Evolutionary conservation across 1,284 basidiomycete species (phyloP), one percentile per base, ranked within the genome.

Genomic region (Chondrostereum purpureum): DNA sequence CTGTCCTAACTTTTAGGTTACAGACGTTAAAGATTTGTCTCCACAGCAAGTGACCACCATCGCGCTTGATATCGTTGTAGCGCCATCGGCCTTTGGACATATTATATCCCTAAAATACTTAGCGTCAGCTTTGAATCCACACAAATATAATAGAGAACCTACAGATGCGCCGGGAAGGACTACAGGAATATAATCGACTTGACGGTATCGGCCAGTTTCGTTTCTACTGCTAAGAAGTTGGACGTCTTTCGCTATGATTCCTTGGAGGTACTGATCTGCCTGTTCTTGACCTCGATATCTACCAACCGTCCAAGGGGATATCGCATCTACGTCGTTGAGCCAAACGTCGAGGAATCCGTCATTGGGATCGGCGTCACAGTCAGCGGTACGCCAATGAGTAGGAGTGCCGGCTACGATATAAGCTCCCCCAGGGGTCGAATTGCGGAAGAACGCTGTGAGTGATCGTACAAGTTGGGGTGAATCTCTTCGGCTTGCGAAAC

Each of bases 231-330:
- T 73, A 34, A 88, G 66, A 19, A 78, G 60, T 31, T 80, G 76
- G 2, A 76, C 60, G 58, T 88, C 86, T 0, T 65, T 72, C 45
- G 73, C 77, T 58, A 85, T 75, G 35, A 73, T 76, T 13, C 70
- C 67, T 53, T 76, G 68, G 11, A 74, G 73, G 56, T 80, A 86
- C 22, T 61, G 51, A 46, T 84, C 79, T 0, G 75, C 80, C 11
- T 75, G 74, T 36, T 68, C 65, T 49, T 78, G 72, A 48, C 69
- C 72, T 21, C 63, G 63, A 53, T 76, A 87, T 33, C 81, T 66
- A 1, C 84, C 85, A 13, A 88, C 69, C 2, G 80, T 85, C 84
- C 84, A 88, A 4, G 83, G 85, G 17, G 76, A 81, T 45, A 88
- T 74, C 1, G 83, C 82, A 53, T 88, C 85, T 48, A 86, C 83